Evolutionary conservation across 257 asterid genomes (phyloP), one percentile per base, ranked within the genome.

Genomic region (Nicotiana sylvestris): DNA sequence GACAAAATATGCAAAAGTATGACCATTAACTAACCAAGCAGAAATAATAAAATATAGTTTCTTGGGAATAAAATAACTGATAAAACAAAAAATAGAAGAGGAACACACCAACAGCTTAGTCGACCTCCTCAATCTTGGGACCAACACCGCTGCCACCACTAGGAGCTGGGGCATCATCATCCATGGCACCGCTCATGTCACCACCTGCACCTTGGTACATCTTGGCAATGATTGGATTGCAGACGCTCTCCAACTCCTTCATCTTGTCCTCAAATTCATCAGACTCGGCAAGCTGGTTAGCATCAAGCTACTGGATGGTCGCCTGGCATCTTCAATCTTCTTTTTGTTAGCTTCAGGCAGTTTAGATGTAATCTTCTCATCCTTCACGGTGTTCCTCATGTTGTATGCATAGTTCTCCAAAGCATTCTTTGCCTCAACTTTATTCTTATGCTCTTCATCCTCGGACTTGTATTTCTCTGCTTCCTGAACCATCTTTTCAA

Each of bases 341-440:
- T 83, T 83, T 83, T 84, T 86, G 61, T 83, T 87, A 11, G 49
- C 85, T 4, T 81, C 81, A 5, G 87, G 65, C 9, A 93, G 90
- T 81, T 92, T 93, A 10, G 96, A 88, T 4, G 95, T 91, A 17
- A 93, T 92, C 91, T 93, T 93, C 82, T 93, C 97, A 9, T 93
- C 97, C 87, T 92, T 92, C 17, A 93, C 68, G 0, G 97, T 93
- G 91, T 93, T 93, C 96, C 97, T 93, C 97, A 92, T 93, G 91
- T 93, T 93, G 92, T 93, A 93, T 0, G 97, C 90, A 12, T 93
- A 93, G 21, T 21, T 21, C 21, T 21, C 21, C 21, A 21, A 21
- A 21, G 21, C 21, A 21, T 21, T 21, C 21, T 21, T 21, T 21
- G 21, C 21, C 21, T 21, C 21, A 21, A 21, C 21, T 21, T 21